These are phyloP conservation scores for Rhodomyrtus psidioides DNA, from an alignment of 441 rosid genomes.

Conservation along the genomic window DNA sequence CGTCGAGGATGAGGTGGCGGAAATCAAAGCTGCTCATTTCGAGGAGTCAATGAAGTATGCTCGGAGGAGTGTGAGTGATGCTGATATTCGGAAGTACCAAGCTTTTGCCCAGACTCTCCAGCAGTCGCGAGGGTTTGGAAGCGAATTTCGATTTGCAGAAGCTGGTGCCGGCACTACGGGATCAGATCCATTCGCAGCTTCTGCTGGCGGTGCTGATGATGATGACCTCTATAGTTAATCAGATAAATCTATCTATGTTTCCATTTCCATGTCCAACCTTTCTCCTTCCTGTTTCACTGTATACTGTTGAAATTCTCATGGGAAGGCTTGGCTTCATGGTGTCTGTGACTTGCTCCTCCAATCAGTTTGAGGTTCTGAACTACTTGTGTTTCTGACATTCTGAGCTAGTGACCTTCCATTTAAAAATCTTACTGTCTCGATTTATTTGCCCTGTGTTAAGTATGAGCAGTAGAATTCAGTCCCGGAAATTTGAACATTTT, in stretches of 20 bases:
- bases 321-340: neutral
- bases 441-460: neutral
- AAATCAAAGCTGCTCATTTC: slow-evolving; percentile 62
- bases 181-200: slow-evolving; percentile 43
- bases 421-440: neutral
- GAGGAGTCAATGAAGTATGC: slow-evolving; percentile 79
- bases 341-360: neutral
- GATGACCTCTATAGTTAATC: slow-evolving; percentile 46
- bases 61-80: slow-evolving; percentile 68
- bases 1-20: slow-evolving; percentile 50
- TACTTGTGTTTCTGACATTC: neutral
- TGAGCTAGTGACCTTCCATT: neutral
- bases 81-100: slow-evolving; percentile 69
- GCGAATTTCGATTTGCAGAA: slow-evolving; percentile 54
- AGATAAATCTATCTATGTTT: neutral
- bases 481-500: neutral
- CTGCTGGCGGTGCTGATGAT: slow-evolving; percentile 41
- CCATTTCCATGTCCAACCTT: neutral
- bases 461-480: neutral
- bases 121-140: slow-evolving; percentile 63
- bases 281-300: neutral
- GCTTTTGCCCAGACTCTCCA: slow-evolving; percentile 71
- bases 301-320: neutral
- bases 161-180: slow-evolving; percentile 6
- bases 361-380: neutral